Conservation (phyloP, 176 grass and related monocot species). For the Aechmea fasciata region DNA sequence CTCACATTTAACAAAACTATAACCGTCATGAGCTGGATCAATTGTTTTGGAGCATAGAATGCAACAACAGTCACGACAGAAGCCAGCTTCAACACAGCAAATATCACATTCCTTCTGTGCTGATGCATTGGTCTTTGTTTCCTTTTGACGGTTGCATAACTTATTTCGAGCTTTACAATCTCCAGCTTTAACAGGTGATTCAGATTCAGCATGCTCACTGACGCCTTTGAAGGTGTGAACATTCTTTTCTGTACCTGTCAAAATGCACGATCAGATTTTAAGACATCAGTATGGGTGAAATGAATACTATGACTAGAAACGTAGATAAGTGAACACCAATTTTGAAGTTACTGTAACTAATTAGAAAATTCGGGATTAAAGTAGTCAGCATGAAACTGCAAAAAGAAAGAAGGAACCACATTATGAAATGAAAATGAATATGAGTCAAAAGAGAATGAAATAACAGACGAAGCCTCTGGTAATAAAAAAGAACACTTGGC, state of each 20-base stretch:
- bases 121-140: constrained; percentile 38
- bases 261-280: constrained; percentile 14
- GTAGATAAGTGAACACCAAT: too few relatives aligned
- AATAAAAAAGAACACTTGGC: too few relatives aligned
- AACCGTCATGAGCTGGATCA: constrained; percentile 51
- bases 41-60: constrained; percentile 58
- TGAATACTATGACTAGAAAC: too few relatives aligned
- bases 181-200: constrained; percentile 24
- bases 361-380: too few relatives aligned
- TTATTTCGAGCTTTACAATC: constrained; percentile 71
- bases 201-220: constrained; percentile 17
- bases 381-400: too few relatives aligned
- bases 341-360: too few relatives aligned
- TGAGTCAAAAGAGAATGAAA: too few relatives aligned
- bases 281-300: too few relatives aligned
- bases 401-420: too few relatives aligned
- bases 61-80: constrained; percentile 91
- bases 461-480: too few relatives aligned
- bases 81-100: constrained; percentile 57
- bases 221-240: background rate
- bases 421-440: too few relatives aligned
- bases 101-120: constrained; percentile 51
- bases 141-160: constrained; percentile 39
- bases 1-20: constrained; percentile 65
- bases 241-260: constrained; percentile 25